A percentile compares a stretch with the other conserved stretches of the same genome.
Evolutionary conservation across 2,329 filamentous ascomycete genomes (phyloP).

Genomic region (Madurella mycetomatis): DNA sequence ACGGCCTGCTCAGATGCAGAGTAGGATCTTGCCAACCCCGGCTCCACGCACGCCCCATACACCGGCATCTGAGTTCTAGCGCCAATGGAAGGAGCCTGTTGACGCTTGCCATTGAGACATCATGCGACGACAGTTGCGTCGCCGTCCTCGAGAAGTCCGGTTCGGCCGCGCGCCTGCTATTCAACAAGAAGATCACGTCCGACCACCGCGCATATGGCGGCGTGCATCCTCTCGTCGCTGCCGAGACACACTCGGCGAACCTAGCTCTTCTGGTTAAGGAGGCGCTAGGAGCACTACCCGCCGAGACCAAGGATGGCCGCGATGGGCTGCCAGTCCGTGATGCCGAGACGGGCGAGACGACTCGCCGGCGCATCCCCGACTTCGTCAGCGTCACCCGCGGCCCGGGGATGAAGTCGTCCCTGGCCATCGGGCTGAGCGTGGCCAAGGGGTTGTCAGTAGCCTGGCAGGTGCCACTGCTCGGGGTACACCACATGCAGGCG

Average conservation of each 20-base stretch:
- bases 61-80: background rate
- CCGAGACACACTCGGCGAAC: slow-evolving; percentile 68
- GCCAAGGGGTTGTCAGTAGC: slow-evolving; percentile 84
- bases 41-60: background rate
- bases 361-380: slow-evolving; percentile 56
- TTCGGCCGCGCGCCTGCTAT: slow-evolving; percentile 57
- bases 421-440: slow-evolving; percentile 72
- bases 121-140: slow-evolving; percentile 91
- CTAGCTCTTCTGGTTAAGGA: slow-evolving; percentile 64
- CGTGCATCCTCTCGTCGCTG: slow-evolving; percentile 72
- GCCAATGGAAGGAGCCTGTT: slow-evolving; percentile 4
- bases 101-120: slow-evolving; percentile 64
- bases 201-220: slow-evolving; percentile 72
- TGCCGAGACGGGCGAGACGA: slow-evolving; percentile 14
- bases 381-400: slow-evolving; percentile 87
- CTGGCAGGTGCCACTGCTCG: slow-evolving; percentile 77
- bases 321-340: background rate
- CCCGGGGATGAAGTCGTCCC: slow-evolving; percentile 78
- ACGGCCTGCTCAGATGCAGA: background rate
- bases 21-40: background rate
- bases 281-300: slow-evolving; percentile 53
- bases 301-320: background rate
- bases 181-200: slow-evolving; percentile 76
- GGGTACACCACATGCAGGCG: slow-evolving; percentile 95
- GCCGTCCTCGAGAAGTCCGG: slow-evolving; percentile 64